phyloP scores from a whole-genome alignment of 2,329 filamentous ascomycete species.

The Calonectria leucothoes region DNA sequence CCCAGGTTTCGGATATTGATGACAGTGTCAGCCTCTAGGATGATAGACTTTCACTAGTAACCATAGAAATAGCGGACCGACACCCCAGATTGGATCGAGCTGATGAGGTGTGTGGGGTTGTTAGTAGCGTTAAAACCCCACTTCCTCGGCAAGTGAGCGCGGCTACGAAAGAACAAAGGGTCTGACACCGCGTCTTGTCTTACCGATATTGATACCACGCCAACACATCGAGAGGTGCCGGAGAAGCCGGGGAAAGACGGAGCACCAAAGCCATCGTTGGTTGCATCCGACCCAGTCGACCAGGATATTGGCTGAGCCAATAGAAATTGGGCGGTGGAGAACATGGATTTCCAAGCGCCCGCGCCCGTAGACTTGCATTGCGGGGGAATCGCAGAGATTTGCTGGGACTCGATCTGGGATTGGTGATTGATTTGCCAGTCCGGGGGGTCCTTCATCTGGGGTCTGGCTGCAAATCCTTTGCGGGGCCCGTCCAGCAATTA shows the following conservation, averaged over 20 bases:
- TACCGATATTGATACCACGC: background rate
- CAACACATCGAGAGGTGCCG: background rate
- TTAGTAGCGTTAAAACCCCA: background rate
- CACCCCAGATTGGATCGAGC: background rate
- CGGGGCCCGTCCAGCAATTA: background rate
- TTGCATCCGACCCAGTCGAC: background rate
- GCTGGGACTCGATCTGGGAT: background rate
- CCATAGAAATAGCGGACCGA: background rate
- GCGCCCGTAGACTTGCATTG: background rate
- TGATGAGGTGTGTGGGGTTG: background rate
- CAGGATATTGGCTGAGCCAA: background rate
- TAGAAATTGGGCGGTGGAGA: background rate
- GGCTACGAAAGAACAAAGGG: background rate
- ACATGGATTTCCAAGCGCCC: background rate
- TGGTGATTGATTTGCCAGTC: background rate
- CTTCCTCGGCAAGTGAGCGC: slow-evolving; percentile 17
- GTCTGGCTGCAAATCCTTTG: background rate
- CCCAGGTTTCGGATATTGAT: background rate
- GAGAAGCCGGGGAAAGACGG: slow-evolving; percentile 1
- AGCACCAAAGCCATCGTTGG: background rate
- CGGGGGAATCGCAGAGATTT: background rate
- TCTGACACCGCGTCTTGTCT: background rate
- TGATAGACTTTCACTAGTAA: background rate
- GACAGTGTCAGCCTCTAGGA: background rate
- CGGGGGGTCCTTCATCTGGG: background rate